Evolutionary conservation across 345 rosid species (phyloP), one percentile per base, ranked within the genome.

Genomic region (Erysimum cheiranthoides): DNA sequence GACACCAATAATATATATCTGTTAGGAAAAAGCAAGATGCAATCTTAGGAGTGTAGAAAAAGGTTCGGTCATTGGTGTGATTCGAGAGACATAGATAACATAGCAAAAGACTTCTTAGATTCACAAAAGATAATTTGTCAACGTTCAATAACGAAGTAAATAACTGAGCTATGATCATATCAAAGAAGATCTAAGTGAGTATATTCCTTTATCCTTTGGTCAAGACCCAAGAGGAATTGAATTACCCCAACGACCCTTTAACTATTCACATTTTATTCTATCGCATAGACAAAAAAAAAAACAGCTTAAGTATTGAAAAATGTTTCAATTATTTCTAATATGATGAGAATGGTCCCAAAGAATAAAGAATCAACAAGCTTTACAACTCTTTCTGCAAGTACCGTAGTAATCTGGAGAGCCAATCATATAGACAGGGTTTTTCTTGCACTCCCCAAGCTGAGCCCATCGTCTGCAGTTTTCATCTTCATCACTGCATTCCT

Each of bases 371-470:
- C 60, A 86, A 76, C 97, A 88, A 32, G 84, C 87, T 30, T 84
- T 79, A 61, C 99, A 95, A 74, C 97, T 95, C 84, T 86, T 95
- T 83, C 91, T 85, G 77, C 97, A 95, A 1, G 97, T 86, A 38
- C 99, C 97, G 1, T 73, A 92, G 80, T 95, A 90, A 81, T 92
- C 97, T 18, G 93, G 89, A 45, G 97, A 86, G 56, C 99, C 97
- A 36, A 85, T 68, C 99, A 95, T 92, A 82, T 78, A 95, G 17
- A 95, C 84, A 9, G 97, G 93, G 72, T 95, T 95, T 75, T 77
- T 92, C 77, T 84, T 81, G 80, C 97, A 92, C 73, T 95, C 97
- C 0, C 97, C 97, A 3, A 51, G 59, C 38, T 88, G 86, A 58
- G 97, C 99, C 97, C 99, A 95, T 36, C 65, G 28, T 6, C 81